Evolutionary conservation across 768 basidiomycete genomes (phyloP).

Genomic region (Leccinum boreale): DNA sequence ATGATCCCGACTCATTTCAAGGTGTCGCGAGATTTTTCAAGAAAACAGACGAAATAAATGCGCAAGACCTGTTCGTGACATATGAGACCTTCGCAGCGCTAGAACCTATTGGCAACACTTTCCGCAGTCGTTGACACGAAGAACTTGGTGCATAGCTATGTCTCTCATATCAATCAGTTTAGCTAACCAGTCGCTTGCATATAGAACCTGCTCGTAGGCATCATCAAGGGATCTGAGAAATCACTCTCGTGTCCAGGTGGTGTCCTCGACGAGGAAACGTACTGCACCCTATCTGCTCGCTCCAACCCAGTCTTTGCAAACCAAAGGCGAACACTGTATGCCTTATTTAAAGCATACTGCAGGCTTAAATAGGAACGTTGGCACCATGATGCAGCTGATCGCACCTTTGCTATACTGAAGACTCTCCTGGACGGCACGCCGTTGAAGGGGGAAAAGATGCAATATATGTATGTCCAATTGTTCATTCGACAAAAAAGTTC

Average conservation of each 20-base stretch:
- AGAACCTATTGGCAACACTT: slow-evolving; percentile 59
- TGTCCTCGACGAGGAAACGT: slow-evolving; percentile 42
- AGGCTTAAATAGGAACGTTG: slow-evolving; percentile 40
- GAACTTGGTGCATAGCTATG: slow-evolving; percentile 7
- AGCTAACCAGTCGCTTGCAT: not conserved
- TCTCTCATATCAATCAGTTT: not conserved
- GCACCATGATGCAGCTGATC: slow-evolving; percentile 58
- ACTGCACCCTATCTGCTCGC: slow-evolving; percentile 48
- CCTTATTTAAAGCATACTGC: slow-evolving; percentile 50
- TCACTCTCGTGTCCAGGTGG: slow-evolving; percentile 35
- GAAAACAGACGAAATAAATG: slow-evolving; percentile 12
- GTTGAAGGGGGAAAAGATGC: slow-evolving; percentile 42
- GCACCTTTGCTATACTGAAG: slow-evolving; percentile 52
- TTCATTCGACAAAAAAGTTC: not conserved
- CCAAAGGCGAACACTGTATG: slow-evolving; percentile 47
- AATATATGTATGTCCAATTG: slow-evolving; percentile 47
- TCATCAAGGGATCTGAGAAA: slow-evolving; percentile 67
- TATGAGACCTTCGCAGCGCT: slow-evolving; percentile 48
- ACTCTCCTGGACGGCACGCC: slow-evolving; percentile 26
- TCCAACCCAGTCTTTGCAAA: slow-evolving; percentile 53
- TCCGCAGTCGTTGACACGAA: slow-evolving; percentile 47
- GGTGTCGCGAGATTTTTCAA: slow-evolving; percentile 13
- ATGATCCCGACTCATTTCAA: slow-evolving; percentile 1
- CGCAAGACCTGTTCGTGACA: slow-evolving; percentile 34
- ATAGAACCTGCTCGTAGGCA: slow-evolving; percentile 42